Base-by-base conservation (phyloP, 306 rosid species). In the Ammopiptanthus mongolicus region DNA sequence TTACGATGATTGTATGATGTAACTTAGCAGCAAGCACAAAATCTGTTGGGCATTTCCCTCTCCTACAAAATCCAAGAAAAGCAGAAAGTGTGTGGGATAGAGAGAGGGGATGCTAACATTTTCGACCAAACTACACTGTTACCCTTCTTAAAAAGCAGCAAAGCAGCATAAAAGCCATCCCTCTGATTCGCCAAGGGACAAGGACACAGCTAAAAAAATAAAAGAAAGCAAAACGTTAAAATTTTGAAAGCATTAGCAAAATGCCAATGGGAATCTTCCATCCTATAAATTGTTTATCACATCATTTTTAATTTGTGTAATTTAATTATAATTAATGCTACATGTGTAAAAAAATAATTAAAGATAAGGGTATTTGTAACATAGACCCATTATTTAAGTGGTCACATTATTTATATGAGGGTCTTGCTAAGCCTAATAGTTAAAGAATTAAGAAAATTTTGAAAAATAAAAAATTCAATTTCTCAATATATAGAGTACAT, bases 201-300 rank as follows among this genome's bases (percentile, higher is more conserved):
- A 80, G 84, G 78, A 72, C 88, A 88, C 90, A 78, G 21, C n/a
- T 39, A 62, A 61, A 53, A 77, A 70, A 56, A 17, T 37, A 9
- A 61, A 41, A 88, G 84, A 71, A 86, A 83, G 85, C 78, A 67
- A 87, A 84, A 84, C 87, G 68, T 75, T 78, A 41, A 69, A 81
- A 83, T 76, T 79, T 69, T 17, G 75, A 69, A 85, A 81, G 84
- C 75, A 62, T 33, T 3, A 65, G 59, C 86, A 76, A 90, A 90
- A 86, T 80, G 85, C 64, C 78, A 84, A 85, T 76, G 87, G 90
- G 95, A 93, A 90, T 90, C 96, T 86, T 44, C 13, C 13, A 14
- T 12, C 50, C 6, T 44, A 4, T 12, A 3, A 2, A 13, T 44
- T 4, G 6, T 31, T 31, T 31, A 31, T 31, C 6, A 31, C 6